phyloP scores from a whole-genome alignment of 2,329 filamentous ascomycete species.

The Aspergillus oerlinghausenensis region DNA sequence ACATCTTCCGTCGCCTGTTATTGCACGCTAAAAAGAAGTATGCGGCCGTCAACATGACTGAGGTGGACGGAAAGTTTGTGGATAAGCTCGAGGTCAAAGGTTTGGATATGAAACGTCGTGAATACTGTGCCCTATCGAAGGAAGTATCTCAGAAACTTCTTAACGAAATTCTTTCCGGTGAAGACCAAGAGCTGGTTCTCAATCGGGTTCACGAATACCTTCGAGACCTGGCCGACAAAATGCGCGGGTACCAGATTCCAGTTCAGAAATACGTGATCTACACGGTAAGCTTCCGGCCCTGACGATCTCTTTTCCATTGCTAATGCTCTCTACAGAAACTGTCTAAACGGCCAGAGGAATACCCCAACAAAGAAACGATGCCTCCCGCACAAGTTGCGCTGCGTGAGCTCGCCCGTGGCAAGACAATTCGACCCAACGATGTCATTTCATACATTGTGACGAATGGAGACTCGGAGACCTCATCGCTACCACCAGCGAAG shows the following conservation, averaged over 20 bases:
- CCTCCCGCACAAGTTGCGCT: conserved; percentile 94
- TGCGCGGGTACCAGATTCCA: conserved; percentile 74
- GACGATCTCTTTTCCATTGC: not conserved
- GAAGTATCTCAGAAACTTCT: conserved; percentile 86
- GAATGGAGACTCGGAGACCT: conserved; percentile 58
- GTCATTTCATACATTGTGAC: conserved; percentile 97
- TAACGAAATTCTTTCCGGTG: conserved; percentile 91
- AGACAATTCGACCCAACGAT: conserved; percentile 84
- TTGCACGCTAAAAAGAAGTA: conserved; percentile 99
- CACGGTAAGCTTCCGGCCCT: conserved; percentile 50
- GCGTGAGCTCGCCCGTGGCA: conserved; percentile 79
- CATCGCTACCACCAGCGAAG: conserved; percentile 64
- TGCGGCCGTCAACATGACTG: conserved; percentile 88
- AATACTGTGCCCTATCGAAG: conserved; percentile 93
- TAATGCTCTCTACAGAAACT: conserved; percentile 58
- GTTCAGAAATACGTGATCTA: conserved; percentile 92
- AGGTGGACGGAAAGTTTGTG: conserved; percentile 80
- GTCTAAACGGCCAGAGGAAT: conserved; percentile 87
- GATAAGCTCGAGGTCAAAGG: conserved; percentile 98
- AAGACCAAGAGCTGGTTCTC: conserved; percentile 83
- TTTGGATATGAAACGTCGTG: conserved; percentile 94
- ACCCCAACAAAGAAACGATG: conserved; percentile 92
- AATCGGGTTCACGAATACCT: conserved; percentile 91
- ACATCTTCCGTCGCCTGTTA: conserved; percentile 87
- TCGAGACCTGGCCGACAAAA: conserved; percentile 74